phyloP scores from a whole-genome alignment of 257 asterid species.

The Vinca minor region DNA sequence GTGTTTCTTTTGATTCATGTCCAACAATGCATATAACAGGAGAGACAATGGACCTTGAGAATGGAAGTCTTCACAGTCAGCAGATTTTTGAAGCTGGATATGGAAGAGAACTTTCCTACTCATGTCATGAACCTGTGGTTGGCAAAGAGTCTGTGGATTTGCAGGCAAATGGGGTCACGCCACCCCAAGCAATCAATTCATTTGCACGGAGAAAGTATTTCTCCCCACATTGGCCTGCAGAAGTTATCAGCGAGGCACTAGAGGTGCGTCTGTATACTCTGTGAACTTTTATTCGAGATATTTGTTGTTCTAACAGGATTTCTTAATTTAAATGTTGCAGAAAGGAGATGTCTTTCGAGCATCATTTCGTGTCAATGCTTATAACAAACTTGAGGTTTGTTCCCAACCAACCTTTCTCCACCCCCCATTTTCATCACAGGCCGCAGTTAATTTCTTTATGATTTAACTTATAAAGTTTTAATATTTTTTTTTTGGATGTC shows the following conservation, averaged over 20 bases:
- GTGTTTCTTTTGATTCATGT: conserved; percentile 16
- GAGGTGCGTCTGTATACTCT: conserved; percentile 21
- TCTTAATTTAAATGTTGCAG: conserved; percentile 33
- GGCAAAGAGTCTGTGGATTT: neutral
- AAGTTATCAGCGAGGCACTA: conserved; percentile 23
- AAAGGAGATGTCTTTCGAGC: conserved; percentile 57
- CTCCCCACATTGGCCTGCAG: conserved; percentile 26
- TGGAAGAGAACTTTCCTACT: conserved; percentile 15
- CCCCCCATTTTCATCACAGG: neutral
- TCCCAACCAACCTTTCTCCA: neutral
- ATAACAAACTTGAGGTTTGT: conserved; percentile 75
- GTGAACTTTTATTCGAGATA: neutral
- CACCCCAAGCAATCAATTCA: conserved; percentile 5
- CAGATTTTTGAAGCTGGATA: conserved; percentile 14
- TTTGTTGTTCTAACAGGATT: neutral
- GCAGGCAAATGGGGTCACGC: neutral
- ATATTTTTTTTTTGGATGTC: conserved; percentile 13
- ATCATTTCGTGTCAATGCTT: conserved; percentile 68
- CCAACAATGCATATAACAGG: conserved; percentile 16
- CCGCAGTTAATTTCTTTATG: neutral
- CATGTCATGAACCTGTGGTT: conserved; percentile 18
- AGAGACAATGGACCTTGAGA: conserved; percentile 10
- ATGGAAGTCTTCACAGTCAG: conserved; percentile 19
- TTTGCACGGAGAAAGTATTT: conserved; percentile 19
- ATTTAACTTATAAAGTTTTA: neutral